Conservation (phyloP, 169 alveolate species). For the Plasmodium inui region DNA sequence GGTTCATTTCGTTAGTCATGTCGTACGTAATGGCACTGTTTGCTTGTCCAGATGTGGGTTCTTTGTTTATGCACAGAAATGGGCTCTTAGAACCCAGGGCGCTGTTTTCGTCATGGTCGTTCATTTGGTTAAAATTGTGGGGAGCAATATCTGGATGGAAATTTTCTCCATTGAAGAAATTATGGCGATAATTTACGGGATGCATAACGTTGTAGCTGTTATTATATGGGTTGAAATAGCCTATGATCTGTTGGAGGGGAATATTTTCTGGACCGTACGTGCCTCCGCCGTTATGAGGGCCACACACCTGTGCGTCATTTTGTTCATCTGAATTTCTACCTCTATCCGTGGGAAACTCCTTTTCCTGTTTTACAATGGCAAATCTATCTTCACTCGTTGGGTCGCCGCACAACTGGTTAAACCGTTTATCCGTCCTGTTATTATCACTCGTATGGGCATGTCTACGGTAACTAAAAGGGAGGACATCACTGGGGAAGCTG, state of each 20-base stretch:
- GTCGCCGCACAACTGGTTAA: neutral
- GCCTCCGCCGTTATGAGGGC: neutral
- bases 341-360: neutral
- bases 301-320: neutral
- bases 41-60: neutral
- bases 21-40: constrained; percentile 1
- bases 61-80: neutral
- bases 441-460: neutral
- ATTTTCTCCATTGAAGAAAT: neutral
- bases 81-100: neutral
- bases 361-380: neutral
- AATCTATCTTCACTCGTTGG: neutral
- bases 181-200: neutral
- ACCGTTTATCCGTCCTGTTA: neutral
- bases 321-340: neutral
- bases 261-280: neutral
- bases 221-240: neutral
- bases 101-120: neutral
- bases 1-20: neutral
- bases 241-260: neutral
- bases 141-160: neutral
- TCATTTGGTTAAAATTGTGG: neutral
- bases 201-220: constrained; percentile 8
- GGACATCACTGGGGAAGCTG: neutral
- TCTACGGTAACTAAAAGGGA: neutral